Evolutionary conservation across 768 basidiomycete genomes (phyloP).

Genomic region (Boletellus emodensis): DNA sequence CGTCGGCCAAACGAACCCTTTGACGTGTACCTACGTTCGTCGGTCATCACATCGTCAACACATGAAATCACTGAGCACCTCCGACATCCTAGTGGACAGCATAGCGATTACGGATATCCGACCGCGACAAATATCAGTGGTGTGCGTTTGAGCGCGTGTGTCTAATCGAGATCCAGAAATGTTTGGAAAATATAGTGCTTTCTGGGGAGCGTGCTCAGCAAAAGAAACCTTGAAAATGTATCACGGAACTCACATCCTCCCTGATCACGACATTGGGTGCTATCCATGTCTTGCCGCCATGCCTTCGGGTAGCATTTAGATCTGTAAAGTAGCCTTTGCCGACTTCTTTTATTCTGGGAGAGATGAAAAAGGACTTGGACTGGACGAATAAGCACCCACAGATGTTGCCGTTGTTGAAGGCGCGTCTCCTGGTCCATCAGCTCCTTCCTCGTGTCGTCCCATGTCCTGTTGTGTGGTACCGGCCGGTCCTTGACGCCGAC

Average conservation of each 20-base stretch:
- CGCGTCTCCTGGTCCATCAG: slow-evolving; percentile 68
- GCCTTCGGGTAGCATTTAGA: slow-evolving; percentile 68
- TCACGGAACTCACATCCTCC: slow-evolving; percentile 68
- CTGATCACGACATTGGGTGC: slow-evolving; percentile 86
- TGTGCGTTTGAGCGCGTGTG: slow-evolving; percentile 56
- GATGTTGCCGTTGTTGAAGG: slow-evolving; percentile 64
- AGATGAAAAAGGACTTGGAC: not conserved
- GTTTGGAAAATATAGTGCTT: slow-evolving; percentile 89
- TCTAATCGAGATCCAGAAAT: slow-evolving; percentile 69
- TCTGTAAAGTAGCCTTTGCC: slow-evolving; percentile 89
- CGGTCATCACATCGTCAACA: not conserved
- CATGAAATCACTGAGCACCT: slow-evolving; percentile 43
- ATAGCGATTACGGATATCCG: slow-evolving; percentile 78
- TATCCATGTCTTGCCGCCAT: slow-evolving; percentile 94
- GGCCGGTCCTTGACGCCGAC: slow-evolving; percentile 75
- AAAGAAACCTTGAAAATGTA: not conserved
- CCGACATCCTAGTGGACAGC: slow-evolving; percentile 83
- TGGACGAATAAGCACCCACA: slow-evolving; percentile 31
- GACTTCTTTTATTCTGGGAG: slow-evolving; percentile 52
- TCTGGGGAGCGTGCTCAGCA: slow-evolving; percentile 42
- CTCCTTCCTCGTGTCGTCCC: slow-evolving; percentile 61
- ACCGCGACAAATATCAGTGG: slow-evolving; percentile 71
- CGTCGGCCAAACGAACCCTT: slow-evolving; percentile 62
- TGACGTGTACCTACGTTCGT: slow-evolving; percentile 62
- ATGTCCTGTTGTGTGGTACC: slow-evolving; percentile 51